A percentile compares a stretch with the other conserved stretches of the same genome.
Conservation (phyloP, 257 asterid genomes). For the Nicotiana noctiflora region DNA sequence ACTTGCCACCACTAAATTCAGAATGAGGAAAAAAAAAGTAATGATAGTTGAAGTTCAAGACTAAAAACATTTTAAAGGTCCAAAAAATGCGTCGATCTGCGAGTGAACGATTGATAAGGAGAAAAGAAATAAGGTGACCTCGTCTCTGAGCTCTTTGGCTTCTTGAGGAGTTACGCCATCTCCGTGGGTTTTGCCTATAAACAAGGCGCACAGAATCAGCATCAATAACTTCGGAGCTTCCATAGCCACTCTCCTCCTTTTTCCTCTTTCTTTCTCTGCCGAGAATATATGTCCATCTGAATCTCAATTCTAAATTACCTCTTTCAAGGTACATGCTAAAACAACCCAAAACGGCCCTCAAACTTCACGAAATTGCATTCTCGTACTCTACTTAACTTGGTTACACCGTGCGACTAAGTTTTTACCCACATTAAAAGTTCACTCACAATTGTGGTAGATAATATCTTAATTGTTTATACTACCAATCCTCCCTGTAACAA, state of each 20-base stretch:
- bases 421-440: too few species aligned
- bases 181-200: conserved; percentile 32
- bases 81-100: conserved; percentile 1
- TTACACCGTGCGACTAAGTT: too few species aligned
- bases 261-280: not conserved
- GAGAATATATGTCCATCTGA: not conserved
- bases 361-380: too few species aligned
- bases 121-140: conserved; percentile 34
- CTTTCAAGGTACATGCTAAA: too few species aligned
- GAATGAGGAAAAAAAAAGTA: not conserved
- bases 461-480: too few species aligned
- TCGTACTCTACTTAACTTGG: too few species aligned
- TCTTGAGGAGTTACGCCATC: conserved; percentile 80
- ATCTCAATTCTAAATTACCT: too few species aligned
- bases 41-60: not conserved
- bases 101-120: not conserved
- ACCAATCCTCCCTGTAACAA: too few species aligned
- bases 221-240: conserved; percentile 40
- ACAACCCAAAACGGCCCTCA: too few species aligned
- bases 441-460: too few species aligned
- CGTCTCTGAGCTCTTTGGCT: conserved; percentile 80
- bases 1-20: not conserved
- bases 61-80: not conserved
- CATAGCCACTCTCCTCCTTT: conserved; percentile 22
- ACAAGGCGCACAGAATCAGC: conserved; percentile 33